Conservation (phyloP, 495 filamentous ascomycete genomes). For the Evernia prunastri region DNA sequence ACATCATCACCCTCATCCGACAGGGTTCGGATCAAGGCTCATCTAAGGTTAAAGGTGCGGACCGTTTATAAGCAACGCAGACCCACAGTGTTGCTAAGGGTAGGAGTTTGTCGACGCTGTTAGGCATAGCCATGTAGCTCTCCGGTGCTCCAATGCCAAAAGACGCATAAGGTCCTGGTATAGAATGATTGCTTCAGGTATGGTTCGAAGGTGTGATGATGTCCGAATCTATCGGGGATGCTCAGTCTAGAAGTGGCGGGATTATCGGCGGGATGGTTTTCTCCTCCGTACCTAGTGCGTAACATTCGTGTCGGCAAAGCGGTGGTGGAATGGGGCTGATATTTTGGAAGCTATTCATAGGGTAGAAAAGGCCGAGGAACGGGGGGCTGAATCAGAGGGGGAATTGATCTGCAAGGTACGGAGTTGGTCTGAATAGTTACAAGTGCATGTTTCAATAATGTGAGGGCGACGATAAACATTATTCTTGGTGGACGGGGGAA, state of each 20-base stretch:
- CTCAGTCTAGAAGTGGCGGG: neutral
- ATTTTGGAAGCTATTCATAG: conserved; percentile 7
- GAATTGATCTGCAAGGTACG: conserved; percentile 16
- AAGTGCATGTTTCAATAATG: neutral
- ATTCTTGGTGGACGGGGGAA: neutral
- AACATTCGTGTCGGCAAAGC: neutral
- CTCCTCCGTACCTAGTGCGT: neutral
- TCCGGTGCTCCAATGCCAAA: neutral
- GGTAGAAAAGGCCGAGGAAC: conserved; percentile 7
- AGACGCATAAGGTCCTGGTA: neutral
- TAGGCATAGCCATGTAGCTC: neutral
- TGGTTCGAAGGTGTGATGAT: neutral
- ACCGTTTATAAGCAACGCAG: conserved; percentile 1
- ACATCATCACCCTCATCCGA: neutral
- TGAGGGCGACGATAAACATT: neutral
- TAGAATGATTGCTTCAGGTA: neutral
- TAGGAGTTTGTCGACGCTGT: neutral
- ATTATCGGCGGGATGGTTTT: too few relatives aligned
- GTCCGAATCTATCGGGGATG: neutral
- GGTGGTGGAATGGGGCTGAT: neutral
- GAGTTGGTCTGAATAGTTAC: conserved; percentile 8
- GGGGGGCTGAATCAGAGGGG: neutral
- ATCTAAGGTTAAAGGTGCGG: conserved; percentile 16
- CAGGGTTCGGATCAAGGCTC: conserved; percentile 5
- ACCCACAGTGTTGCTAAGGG: neutral